Conservation (phyloP, 2,329 filamentous ascomycete genomes). For the Fusarium algeriense region DNA sequence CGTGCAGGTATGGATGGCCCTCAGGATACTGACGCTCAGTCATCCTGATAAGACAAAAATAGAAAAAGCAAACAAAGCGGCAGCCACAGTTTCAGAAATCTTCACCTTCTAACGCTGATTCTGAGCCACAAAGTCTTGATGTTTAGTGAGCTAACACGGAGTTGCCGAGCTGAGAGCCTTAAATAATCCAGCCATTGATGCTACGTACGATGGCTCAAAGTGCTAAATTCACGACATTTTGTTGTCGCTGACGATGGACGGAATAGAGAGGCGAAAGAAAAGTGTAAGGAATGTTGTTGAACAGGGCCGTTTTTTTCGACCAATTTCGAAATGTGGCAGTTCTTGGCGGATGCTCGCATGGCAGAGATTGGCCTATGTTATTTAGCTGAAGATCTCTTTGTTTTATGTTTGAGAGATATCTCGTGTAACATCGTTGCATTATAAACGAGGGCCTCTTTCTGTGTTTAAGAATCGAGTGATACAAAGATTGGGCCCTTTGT, state of each 20-base stretch:
- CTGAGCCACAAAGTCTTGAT: not conserved
- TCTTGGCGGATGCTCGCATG: slow-evolving; percentile 11
- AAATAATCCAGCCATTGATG: not conserved
- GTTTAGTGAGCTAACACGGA: not conserved
- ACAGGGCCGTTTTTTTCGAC: slow-evolving; percentile 4
- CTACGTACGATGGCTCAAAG: not conserved
- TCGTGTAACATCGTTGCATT: not conserved
- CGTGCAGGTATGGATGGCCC: too few species aligned
- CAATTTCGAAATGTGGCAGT: not conserved
- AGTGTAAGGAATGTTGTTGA: not conserved
- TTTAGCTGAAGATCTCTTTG: not conserved
- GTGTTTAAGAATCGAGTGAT: not conserved
- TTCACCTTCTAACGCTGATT: not conserved
- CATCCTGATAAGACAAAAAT: not conserved
- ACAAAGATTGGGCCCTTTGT: not conserved
- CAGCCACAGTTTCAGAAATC: not conserved
- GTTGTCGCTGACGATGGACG: not conserved
- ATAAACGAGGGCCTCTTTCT: not conserved
- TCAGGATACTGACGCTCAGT: not conserved
- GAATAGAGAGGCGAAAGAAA: not conserved
- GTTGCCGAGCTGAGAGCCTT: not conserved
- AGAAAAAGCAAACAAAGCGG: not conserved
- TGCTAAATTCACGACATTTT: not conserved
- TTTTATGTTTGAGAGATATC: not conserved
- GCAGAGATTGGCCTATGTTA: not conserved